Evolutionary conservation across 2,329 filamentous ascomycete species (phyloP).

Genomic region (Penicillium sp.): DNA sequence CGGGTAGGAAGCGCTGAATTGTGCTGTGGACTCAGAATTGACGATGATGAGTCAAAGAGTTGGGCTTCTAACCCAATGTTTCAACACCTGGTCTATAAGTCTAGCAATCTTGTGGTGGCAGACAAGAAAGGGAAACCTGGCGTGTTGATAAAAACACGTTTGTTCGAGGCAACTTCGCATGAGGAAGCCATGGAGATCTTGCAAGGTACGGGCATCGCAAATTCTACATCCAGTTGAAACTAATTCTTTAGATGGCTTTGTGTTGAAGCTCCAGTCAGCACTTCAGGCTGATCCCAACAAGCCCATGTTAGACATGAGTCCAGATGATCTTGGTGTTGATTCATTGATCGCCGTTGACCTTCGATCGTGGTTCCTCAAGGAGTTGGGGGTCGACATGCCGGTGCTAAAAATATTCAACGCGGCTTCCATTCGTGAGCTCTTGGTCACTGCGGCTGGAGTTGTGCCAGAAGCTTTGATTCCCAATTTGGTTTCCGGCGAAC

Average conservation of each 20-base stretch:
- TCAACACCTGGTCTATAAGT: slow-evolving; percentile 19
- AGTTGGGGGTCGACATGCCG: slow-evolving; percentile 21
- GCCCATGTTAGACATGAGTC: slow-evolving; percentile 14
- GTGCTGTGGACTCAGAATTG: slow-evolving; percentile 21
- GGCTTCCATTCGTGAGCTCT: slow-evolving; percentile 16
- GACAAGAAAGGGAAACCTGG: slow-evolving; percentile 15
- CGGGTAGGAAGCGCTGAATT: slow-evolving; percentile 7
- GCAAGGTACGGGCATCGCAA: slow-evolving; percentile 8
- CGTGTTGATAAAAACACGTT: slow-evolving; percentile 10
- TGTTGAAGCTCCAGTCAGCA: slow-evolving; percentile 15
- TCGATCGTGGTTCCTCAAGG: slow-evolving; percentile 24
- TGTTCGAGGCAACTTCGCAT: slow-evolving; percentile 14
- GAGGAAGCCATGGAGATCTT: slow-evolving; percentile 12
- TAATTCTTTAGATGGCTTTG: slow-evolving; percentile 13
- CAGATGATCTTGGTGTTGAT: slow-evolving; percentile 23
- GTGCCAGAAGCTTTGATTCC: slow-evolving; percentile 12
- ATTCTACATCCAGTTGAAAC: not conserved
- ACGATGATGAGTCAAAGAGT: slow-evolving; percentile 21
- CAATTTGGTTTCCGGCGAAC: not conserved
- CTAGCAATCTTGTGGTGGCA: slow-evolving; percentile 4
- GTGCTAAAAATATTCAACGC: slow-evolving; percentile 26
- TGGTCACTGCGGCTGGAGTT: slow-evolving; percentile 8
- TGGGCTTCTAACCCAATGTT: slow-evolving; percentile 22
- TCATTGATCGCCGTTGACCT: slow-evolving; percentile 26
- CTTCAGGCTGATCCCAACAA: slow-evolving; percentile 16